Evolutionary conservation across 208 protist genomes (phyloP), one percentile per base, ranked within the genome.

Genomic region (Tritrichomonas musculus): DNA sequence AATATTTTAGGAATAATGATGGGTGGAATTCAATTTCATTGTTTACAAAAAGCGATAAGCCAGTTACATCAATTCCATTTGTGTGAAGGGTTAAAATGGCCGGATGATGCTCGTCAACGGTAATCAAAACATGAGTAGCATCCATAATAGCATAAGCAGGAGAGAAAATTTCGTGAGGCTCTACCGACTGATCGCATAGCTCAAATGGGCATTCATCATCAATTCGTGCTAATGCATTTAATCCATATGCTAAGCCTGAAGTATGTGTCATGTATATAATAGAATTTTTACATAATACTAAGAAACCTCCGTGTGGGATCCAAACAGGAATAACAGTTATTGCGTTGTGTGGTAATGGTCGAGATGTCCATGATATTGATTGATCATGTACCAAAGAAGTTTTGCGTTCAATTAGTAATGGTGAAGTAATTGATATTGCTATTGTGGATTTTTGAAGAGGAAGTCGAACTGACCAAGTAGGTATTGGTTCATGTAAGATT

Each of bases 151-250:
- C 9, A 39, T 49, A 44, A 22, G 47, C 77, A n/a, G 44, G 33
- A 57, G 77, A 88, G 57, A 47, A 88, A 47, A 88, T 53, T 88
- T 88, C 77, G 47, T 57, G 47, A 22, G 13, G 25, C 20, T 20
- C 47, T 22, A 20, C 11, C 39, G n/a, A 13, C 22, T 88, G 44
- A 22, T 44, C 77, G 20, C n/a, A 53, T n/a, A 88, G 33, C n/a
- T 88, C 77, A 47, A 60, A 44, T 57, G 77, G 77, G 57, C 44
- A 44, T 88, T 88, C 77, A 57, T 88, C 77, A 88, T 88, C 77
- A 33, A 88, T 3, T 5, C 39, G n/a, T 57, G 77, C 77, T 14
- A 88, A 30, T 60, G 1, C 14, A 33, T 88, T 88, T 88, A 88
- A 57, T 33, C 41, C 39, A 53, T 39, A 57, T 53, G 77, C 77